These are phyloP conservation scores for Globisporangium nunn DNA, from an alignment of 352 stramenopile species.

Conservation along the genomic window DNA sequence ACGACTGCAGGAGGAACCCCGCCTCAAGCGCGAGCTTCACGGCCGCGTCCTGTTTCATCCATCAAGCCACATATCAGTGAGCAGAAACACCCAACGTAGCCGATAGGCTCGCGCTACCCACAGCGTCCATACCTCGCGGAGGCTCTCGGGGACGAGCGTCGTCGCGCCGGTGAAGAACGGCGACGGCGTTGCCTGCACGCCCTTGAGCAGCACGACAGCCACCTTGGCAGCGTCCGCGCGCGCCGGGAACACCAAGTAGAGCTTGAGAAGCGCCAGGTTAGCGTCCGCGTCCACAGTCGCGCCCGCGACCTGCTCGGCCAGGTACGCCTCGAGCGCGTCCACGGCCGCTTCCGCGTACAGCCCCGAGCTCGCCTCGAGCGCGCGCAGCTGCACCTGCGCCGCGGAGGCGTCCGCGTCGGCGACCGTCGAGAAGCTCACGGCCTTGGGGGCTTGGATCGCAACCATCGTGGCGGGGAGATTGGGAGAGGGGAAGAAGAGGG, in stretches of 20 bases:
- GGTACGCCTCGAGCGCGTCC: constrained; percentile 53
- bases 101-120: no score
- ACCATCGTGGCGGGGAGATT: constrained; percentile 25
- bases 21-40: constrained; percentile 46
- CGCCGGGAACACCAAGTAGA: constrained; percentile 72
- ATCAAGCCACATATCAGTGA: constrained; percentile 1
- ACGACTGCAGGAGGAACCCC: constrained; percentile 73
- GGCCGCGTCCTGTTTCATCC: constrained; percentile 33
- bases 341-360: constrained; percentile 48
- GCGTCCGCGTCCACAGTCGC: constrained; percentile 64
- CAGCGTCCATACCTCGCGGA: constrained; percentile 39
- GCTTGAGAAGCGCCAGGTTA: constrained; percentile 73
- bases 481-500: background rate
- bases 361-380: constrained; percentile 30
- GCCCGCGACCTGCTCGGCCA: constrained; percentile 67
- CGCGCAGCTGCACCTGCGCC: constrained; percentile 51
- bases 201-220: constrained; percentile 65
- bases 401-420: constrained; percentile 28
- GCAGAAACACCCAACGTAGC: background rate
- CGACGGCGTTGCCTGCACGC: constrained; percentile 54
- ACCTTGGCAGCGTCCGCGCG: constrained; percentile 50
- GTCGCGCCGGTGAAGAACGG: constrained; percentile 72
- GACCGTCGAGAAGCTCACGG: constrained; percentile 52
- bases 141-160: constrained; percentile 58
- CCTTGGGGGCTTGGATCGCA: constrained; percentile 56